Evolutionary conservation across 495 filamentous ascomycete genomes (phyloP).

Genomic region (Xylaria acuta): DNA sequence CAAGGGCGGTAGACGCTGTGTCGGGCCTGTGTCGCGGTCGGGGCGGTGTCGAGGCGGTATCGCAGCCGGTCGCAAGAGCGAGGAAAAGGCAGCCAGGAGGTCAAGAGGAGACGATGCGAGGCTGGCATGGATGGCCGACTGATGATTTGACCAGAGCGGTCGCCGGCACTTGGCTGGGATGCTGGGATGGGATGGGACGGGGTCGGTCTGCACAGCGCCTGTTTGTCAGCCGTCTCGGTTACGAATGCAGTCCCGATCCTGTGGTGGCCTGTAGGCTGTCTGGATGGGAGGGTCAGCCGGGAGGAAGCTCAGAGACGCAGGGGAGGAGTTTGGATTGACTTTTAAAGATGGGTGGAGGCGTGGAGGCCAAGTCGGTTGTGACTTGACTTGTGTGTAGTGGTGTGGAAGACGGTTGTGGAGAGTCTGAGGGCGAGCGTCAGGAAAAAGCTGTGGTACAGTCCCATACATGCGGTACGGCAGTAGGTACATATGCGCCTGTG

Average conservation of each 20-base stretch:
- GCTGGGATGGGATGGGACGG: not conserved
- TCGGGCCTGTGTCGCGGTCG: conserved; percentile 8
- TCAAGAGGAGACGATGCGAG: conserved; percentile 24
- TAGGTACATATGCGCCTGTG: conserved; percentile 12
- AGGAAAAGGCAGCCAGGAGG: conserved; percentile 15
- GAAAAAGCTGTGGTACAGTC: conserved; percentile 9
- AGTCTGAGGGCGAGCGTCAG: conserved; percentile 15
- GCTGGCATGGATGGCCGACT: conserved; percentile 19
- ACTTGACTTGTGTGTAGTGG: conserved; percentile 20
- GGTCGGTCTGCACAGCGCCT: conserved; percentile 21
- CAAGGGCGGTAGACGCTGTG: conserved; percentile 12
- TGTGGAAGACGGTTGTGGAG: conserved; percentile 26
- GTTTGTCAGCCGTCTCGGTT: conserved; percentile 15
- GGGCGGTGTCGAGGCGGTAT: conserved; percentile 10
- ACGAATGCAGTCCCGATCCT: conserved; percentile 19
- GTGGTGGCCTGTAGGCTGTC: conserved; percentile 5
- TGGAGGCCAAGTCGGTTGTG: conserved; percentile 27
- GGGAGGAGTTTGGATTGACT: conserved; percentile 20
- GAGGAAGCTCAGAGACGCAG: conserved; percentile 11
- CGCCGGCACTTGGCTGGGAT: conserved; percentile 16
- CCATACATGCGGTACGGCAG: not conserved
- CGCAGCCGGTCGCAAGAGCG: conserved; percentile 19
- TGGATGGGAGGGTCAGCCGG: conserved; percentile 22
- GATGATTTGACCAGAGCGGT: conserved; percentile 16
- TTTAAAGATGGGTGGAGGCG: conserved; percentile 26